Base-by-base conservation (phyloP, 441 rosid genomes). In the Gossypium laxum region DNA sequence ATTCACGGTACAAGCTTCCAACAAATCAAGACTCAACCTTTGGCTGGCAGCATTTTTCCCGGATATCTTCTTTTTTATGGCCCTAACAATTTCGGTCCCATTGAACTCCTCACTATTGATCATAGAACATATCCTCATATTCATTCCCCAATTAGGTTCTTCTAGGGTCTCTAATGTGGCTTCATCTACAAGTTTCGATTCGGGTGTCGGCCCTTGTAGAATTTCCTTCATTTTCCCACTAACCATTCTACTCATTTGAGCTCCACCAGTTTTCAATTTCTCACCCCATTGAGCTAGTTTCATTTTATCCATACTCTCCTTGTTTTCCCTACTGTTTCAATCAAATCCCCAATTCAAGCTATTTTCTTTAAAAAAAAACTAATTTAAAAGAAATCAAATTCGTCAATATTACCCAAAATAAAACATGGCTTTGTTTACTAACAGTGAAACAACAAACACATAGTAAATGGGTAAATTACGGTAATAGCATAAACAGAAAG, bases 71-170 rank as follows among this genome's bases (percentile, higher is more conserved):
- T 76, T 88, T 82, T 89, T 93, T 7, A 93, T 77, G 10, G 93
- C 87, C 79, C 80, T 82, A 41, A 91, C 89, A 54, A 89, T 72
- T 67, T 91, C 98, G 0, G 89, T 70, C 67, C 92, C 85, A 15
- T 70, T 88, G 59, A 91, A 82, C 85, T 82, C 88, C 2, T 83
- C 85, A 50, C 83, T 81, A 47, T 89, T 93, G 79, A 93, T 93
- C 92, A 91, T 83, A 4, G 86, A 85, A 61, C 93, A 93, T 3
- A 93, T 84, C 84, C 93, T 87, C 88, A 91, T 82, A 82, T 88
- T 91, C 96, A 91, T 58, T 61, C 96, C 93, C 97, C 98, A 93
- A 48, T 87, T 88, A 0, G 98, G 85, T 74, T 88, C 97, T 55
- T 85, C 91, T 72, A 87, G 24, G 4, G 84, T 84, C 78, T 93